Percentiles rank a stretch among this genome's conserved stretches.
These are phyloP conservation scores for Spinellus fusiger DNA, from an alignment of 192 early-diverging fungal species.

Conservation along the genomic window DNA sequence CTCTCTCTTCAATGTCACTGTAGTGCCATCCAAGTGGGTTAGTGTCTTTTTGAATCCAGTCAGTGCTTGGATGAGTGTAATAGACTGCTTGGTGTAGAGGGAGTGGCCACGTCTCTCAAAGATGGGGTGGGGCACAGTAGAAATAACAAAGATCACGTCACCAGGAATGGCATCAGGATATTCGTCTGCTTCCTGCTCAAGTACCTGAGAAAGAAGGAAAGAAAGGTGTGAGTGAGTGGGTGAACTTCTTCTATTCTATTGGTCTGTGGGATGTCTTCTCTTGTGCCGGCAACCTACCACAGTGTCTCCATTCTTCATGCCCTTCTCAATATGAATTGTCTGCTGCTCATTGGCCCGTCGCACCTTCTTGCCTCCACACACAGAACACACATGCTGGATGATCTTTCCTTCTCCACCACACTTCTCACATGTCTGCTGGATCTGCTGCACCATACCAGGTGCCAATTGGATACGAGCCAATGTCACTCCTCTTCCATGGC, in stretches of 20 bases:
- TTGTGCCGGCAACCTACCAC: too few species aligned
- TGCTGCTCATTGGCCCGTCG: conserved; percentile 76
- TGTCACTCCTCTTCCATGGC: conserved; percentile 74
- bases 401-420: conserved; percentile 74
- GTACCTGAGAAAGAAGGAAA: conserved; percentile 33
- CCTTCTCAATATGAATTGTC: conserved; percentile 73
- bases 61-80: conserved; percentile 73
- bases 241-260: not conserved
- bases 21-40: conserved; percentile 74
- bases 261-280: too few species aligned
- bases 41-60: conserved; percentile 74
- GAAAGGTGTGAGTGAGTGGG: not conserved
- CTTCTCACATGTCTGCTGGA: conserved; percentile 86
- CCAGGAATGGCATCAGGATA: conserved; percentile 85
- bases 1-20: conserved; percentile 51
- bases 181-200: conserved; percentile 91
- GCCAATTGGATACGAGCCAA: conserved; percentile 82
- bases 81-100: conserved; percentile 70
- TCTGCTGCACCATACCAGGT: conserved; percentile 92
- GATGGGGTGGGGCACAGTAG: conserved; percentile 58
- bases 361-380: conserved; percentile 55
- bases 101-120: conserved; percentile 75
- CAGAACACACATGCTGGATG: not conserved
- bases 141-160: conserved; percentile 75
- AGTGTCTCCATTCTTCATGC: conserved; percentile 68